Evolutionary conservation across 2,329 filamentous ascomycete genomes (phyloP).

Genomic region (Colletotrichum navitas): DNA sequence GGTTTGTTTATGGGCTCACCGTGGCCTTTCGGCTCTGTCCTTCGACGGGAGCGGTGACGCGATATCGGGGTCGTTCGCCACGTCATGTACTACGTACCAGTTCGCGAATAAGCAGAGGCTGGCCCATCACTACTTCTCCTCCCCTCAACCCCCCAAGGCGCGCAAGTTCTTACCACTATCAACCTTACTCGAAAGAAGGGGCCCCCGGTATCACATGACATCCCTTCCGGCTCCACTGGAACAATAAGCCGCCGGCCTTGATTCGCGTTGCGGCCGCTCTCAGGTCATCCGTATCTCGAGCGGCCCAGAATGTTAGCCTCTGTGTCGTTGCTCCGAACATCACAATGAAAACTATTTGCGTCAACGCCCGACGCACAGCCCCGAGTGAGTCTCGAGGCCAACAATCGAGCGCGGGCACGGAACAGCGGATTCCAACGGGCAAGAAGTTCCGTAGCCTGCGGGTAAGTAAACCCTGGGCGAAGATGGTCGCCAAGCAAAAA

Average conservation of each 20-base stretch:
- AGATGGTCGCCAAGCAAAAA: neutral
- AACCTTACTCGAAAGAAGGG: neutral
- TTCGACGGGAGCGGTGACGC: neutral
- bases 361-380: neutral
- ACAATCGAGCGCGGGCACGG: slow-evolving; percentile 1
- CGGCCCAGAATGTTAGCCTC: too few relatives aligned
- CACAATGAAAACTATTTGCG: neutral
- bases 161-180: too few relatives aligned
- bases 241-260: neutral
- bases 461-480: neutral
- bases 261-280: neutral
- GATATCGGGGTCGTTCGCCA: neutral
- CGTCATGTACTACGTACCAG: neutral
- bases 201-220: neutral
- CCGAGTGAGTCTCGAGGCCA: neutral
- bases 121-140: neutral
- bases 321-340: neutral
- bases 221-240: neutral
- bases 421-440: slow-evolving; percentile 8
- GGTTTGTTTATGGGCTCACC: neutral
- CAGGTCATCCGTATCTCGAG: neutral
- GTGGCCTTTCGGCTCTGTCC: neutral
- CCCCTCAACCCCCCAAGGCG: too few relatives aligned
- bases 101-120: too few relatives aligned
- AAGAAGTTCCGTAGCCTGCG: neutral